phyloP scores from a whole-genome alignment of 352 stramenopile genomes.

The Globisporangium splendens region DNA sequence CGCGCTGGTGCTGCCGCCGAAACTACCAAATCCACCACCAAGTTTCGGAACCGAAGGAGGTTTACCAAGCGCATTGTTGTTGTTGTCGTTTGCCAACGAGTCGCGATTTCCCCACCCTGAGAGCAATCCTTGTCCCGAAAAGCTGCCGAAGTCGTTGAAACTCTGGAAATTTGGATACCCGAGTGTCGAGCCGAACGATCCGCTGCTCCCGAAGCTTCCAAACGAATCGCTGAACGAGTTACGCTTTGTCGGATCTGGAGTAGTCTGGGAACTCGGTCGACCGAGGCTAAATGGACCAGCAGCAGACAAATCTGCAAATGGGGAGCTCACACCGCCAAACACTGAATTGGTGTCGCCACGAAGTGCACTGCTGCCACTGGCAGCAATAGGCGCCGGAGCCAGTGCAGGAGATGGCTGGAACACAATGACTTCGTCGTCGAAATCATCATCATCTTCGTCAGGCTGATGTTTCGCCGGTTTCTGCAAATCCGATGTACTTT shows the following conservation, averaged over 20 bases:
- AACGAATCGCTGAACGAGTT: constrained; percentile 12
- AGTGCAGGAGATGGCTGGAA: constrained; percentile 61
- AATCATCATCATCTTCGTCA: constrained; percentile 62
- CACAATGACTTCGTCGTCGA: constrained; percentile 85
- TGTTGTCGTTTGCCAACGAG: constrained; percentile 14
- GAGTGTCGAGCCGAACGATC: constrained; percentile 42
- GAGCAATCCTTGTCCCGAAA: constrained; percentile 37
- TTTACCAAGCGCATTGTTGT: constrained; percentile 7
- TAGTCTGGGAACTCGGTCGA: constrained; percentile 17
- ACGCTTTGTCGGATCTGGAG: constrained; percentile 11
- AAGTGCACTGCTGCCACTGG: constrained; percentile 28
- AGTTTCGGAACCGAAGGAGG: constrained; percentile 13
- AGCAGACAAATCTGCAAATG: constrained; percentile 17
- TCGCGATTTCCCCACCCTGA: constrained; percentile 49
- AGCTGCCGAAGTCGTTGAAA: constrained; percentile 43
- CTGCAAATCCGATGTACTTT: constrained; percentile 6
- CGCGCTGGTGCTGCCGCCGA: constrained; percentile 4
- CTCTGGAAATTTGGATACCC: constrained; percentile 64
- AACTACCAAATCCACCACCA: neutral
- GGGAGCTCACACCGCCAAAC: constrained; percentile 8
- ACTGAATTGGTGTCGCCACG: constrained; percentile 22
- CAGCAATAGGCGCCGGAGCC: constrained; percentile 16
- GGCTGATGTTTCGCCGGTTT: constrained; percentile 10
- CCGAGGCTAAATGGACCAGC: constrained; percentile 16
- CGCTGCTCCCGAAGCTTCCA: constrained; percentile 13